Conservation (phyloP, 305 asterid genomes). For the Ilex paraguariensis region DNA sequence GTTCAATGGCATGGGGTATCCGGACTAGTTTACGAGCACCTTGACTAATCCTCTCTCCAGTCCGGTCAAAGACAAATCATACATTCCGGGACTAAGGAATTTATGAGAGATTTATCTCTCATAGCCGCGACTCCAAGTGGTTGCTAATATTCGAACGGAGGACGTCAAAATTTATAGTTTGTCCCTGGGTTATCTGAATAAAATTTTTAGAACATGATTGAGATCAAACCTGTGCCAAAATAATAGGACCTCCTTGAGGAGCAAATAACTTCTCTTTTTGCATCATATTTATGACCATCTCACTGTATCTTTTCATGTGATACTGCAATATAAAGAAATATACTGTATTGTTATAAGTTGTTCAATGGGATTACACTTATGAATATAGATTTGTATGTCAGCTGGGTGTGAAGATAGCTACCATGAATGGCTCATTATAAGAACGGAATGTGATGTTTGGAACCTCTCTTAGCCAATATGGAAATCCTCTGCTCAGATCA, state of each 20-base stretch:
- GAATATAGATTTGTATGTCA: neutral
- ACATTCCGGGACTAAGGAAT: no score
- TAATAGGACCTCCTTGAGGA: conserved; percentile 90
- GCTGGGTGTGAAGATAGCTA: conserved; percentile 4
- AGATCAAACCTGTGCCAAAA: conserved; percentile 53
- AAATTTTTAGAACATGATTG: neutral
- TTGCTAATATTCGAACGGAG: no score
- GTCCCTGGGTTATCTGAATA: no score
- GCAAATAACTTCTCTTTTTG: conserved; percentile 61
- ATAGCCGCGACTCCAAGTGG: neutral
- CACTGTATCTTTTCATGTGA: conserved; percentile 62
- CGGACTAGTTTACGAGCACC: no score
- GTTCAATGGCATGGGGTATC: no score
- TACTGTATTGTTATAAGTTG: neutral
- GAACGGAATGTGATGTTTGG: conserved; percentile 50
- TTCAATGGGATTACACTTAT: neutral
- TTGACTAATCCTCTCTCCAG: no score
- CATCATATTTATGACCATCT: conserved; percentile 49
- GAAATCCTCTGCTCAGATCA: conserved; percentile 43
- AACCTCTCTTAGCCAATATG: conserved; percentile 53
- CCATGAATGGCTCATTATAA: conserved; percentile 57
- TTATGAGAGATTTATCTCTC: no score
- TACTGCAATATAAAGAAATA: conserved; percentile 27
- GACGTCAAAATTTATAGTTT: no score
- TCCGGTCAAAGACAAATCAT: no score